Evolutionary conservation across 1,284 basidiomycete genomes (phyloP), one percentile per base, ranked within the genome.

Genomic region (Sparassis latifolia): DNA sequence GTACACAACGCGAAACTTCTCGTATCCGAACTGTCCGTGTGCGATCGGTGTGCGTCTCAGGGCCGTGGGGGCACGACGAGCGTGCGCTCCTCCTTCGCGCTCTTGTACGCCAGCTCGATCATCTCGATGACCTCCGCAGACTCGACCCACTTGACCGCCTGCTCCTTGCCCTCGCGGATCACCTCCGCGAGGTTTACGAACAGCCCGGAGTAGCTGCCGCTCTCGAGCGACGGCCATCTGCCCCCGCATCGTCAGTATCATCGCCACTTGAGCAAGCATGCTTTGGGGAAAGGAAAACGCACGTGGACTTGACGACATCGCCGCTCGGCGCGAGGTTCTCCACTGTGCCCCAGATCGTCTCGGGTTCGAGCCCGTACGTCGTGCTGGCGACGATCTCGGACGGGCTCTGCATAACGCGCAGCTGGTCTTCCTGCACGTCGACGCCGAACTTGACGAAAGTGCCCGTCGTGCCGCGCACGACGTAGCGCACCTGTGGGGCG

Each of bases 401-500:
- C n/a, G 79, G 77, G 7, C 67, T 61, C 7, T 74, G 60, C 50
- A 86, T 79, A 3, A 64, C 72, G 61, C 78, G 81, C 42, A 86
- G 73, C 52, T 83, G 79, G 53, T 82, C 81, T 67, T 92, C 91
- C 63, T 93, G 90, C 2, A 81, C 70, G 65, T 93, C 90, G 40
- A 91, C 66, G 2, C 89, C 89, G 60, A 76, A 79, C 67, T 95
- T 94, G 54, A 77, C 70, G 65, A 78, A 93, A 2, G 80, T 79
- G 33, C 87, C 92, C 55, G 77, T 75, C 29, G 80, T 81, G 20
- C 90, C 87, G 42, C 82, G 77, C 49, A 84, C 78, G 45, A 79
- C 65, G 66, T 81, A 94, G 29, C 90, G 81, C 28, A 84, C 66
- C 30, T 92, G 91, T 2, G 70, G 72, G 2, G 76, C 68, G 39